These are phyloP conservation scores for Ustilago bromivora DNA, from an alignment of 1,284 basidiomycete genomes.

Conservation along the genomic window DNA sequence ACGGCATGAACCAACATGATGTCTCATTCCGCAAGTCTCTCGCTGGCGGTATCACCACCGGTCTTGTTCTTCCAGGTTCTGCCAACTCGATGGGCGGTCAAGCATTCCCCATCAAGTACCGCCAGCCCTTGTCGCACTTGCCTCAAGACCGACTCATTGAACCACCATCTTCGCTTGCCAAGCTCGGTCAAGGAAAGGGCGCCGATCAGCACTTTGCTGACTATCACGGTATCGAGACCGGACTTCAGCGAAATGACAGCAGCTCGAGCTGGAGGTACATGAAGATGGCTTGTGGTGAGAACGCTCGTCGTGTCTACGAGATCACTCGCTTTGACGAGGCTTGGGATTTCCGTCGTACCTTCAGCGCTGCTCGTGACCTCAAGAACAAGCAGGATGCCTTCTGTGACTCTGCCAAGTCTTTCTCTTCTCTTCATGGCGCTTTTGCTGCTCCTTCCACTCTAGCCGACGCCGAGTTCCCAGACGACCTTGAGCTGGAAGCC, in stretches of 20 bases:
- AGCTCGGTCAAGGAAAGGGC: conserved; percentile 49
- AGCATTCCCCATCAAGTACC: conserved; percentile 78
- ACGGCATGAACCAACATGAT: conserved; percentile 77
- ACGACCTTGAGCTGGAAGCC: conserved; percentile 83
- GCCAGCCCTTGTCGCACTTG: conserved; percentile 41
- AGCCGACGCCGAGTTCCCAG: conserved; percentile 76
- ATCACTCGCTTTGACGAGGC: conserved; percentile 74
- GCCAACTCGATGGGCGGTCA: conserved; percentile 78
- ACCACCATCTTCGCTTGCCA: conserved; percentile 54
- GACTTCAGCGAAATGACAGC: conserved; percentile 54
- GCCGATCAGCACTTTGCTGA: neutral
- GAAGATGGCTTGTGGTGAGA: conserved; percentile 72
- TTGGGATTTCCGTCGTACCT: conserved; percentile 76
- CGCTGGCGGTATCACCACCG: conserved; percentile 79
- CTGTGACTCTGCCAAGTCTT: conserved; percentile 70
- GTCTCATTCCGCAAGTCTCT: conserved; percentile 75
- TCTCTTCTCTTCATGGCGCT: conserved; percentile 28
- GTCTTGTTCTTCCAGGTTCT: conserved; percentile 77
- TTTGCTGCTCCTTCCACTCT: conserved; percentile 76
- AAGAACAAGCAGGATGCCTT: conserved; percentile 81
- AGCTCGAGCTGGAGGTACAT: conserved; percentile 60
- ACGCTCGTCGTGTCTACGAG: conserved; percentile 72
- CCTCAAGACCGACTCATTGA: conserved; percentile 59
- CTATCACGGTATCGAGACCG: conserved; percentile 23
- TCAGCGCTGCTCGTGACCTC: conserved; percentile 80